Evolutionary conservation across 1,139 yeast species (phyloP), one percentile per base, ranked within the genome.

Genomic region (Yamadazyma triangularis): DNA sequence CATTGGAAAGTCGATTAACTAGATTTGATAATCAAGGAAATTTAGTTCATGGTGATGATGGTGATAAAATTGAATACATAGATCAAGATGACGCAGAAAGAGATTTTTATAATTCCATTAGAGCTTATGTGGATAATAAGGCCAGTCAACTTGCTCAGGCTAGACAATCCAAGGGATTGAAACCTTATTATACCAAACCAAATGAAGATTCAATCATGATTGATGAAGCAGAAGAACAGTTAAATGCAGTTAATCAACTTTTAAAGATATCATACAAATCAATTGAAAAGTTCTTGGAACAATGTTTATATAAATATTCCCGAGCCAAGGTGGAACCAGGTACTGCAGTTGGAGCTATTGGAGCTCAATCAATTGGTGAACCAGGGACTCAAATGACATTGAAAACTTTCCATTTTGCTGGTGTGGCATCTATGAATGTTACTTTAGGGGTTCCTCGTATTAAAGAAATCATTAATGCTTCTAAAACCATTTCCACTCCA

Each of bases 331-430:
- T 93, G 14, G 99, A 93, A 55, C 98, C 99, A 2, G 99, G 98
- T 42, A 91, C 98, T 7, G 98, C 99, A 3, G 98, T 91, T 30
- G 98, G 98, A 43, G 98, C 98, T 11, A 89, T 91, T 62, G 98
- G 98, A 42, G 98, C 98, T 0, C 98, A 91, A 53, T 86, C 96
- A 22, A 91, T 91, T 65, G 98, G 98, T 64, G 98, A 91, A 53
- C 98, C 98, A 8, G 98, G 98, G 60, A 91, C 98, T 1, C 98
- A 91, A 61, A 91, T 91, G 98, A 91, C 98, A 8, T 73, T 91
- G 61, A 91, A 91, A 63, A 91, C 98, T 51, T 91, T 91, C 86
- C 98, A 91, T 69, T 91, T 91, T 71, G 98, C 98, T 49, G 98
- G 98, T 70, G 98, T 91, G 37, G 98, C 98, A 20, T 85, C 96